phyloP scores from a whole-genome alignment of 2,329 filamentous ascomycete species.

The Tolypocladium sp. region DNA sequence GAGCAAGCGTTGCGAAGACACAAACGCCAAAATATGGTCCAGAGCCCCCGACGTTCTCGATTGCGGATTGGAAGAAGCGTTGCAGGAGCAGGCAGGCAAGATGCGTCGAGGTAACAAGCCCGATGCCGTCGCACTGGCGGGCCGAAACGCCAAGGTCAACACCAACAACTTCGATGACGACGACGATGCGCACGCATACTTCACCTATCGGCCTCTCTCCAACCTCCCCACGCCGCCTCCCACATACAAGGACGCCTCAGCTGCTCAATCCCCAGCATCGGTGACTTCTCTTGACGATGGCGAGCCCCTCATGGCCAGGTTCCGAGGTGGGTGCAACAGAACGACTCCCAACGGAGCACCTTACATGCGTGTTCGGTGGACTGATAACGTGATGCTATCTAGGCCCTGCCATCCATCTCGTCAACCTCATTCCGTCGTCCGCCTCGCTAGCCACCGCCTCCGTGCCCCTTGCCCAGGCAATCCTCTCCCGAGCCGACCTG shows the following conservation, averaged over 20 bases:
- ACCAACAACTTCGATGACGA: conserved; percentile 6
- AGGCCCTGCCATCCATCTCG: conserved; percentile 58
- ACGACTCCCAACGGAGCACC: background rate
- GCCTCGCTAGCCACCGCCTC: conserved; percentile 52
- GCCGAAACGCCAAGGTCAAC: background rate
- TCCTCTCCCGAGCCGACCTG: conserved; percentile 48
- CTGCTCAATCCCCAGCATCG: conserved; percentile 30
- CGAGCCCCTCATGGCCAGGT: conserved; percentile 29
- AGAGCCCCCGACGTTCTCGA: background rate
- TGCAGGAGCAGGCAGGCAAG: background rate
- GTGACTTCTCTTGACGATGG: conserved; percentile 30
- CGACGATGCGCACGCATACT: conserved; percentile 43
- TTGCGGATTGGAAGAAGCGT: conserved; percentile 2
- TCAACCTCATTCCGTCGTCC: conserved; percentile 55
- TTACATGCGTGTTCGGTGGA: background rate
- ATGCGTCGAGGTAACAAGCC: conserved; percentile 4
- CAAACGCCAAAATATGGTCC: conserved; percentile 6
- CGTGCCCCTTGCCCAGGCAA: conserved; percentile 48
- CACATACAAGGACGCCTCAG: conserved; percentile 36
- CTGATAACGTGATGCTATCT: background rate
- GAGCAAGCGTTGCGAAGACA: background rate
- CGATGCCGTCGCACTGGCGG: background rate
- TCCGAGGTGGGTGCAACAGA: conserved; percentile 22
- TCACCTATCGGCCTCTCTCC: conserved; percentile 58
- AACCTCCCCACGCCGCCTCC: conserved; percentile 59